A percentile compares a stretch with the other conserved stretches of the same genome.
These are phyloP conservation scores for Cystofilobasidium capitatum DNA, from an alignment of 768 basidiomycete species.

Conservation along the genomic window DNA sequence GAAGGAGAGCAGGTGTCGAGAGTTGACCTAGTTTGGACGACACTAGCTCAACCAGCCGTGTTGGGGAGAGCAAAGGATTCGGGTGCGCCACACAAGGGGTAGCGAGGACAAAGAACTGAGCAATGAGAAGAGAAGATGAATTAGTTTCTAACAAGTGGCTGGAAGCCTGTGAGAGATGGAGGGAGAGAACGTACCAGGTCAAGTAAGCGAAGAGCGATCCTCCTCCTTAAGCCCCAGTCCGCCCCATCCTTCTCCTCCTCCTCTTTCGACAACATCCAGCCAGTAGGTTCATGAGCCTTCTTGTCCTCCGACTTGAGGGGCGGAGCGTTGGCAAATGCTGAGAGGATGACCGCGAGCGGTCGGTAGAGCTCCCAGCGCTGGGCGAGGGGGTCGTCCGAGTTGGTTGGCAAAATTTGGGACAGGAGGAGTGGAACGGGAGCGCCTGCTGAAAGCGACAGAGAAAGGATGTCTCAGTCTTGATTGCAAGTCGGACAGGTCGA, in stretches of 20 bases:
- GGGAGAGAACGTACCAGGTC: background rate
- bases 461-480: background rate
- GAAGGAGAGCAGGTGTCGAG: background rate
- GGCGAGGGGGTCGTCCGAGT: background rate
- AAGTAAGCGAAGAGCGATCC: background rate
- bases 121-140: background rate
- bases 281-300: background rate
- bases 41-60: background rate
- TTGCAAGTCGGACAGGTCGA: no score
- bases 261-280: background rate
- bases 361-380: constrained; percentile 2
- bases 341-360: background rate
- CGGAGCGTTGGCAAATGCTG: background rate
- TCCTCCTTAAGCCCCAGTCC: background rate
- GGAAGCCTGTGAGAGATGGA: background rate
- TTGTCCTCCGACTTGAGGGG: background rate
- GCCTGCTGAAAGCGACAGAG: background rate
- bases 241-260: background rate
- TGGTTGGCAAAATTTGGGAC: background rate
- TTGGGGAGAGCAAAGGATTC: background rate
- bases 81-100: background rate
- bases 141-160: background rate
- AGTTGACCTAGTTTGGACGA: background rate
- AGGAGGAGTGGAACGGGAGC: background rate
- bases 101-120: background rate